Evolutionary conservation across 148 eudicot species (phyloP).

Genomic region (Silene uniflora): DNA sequence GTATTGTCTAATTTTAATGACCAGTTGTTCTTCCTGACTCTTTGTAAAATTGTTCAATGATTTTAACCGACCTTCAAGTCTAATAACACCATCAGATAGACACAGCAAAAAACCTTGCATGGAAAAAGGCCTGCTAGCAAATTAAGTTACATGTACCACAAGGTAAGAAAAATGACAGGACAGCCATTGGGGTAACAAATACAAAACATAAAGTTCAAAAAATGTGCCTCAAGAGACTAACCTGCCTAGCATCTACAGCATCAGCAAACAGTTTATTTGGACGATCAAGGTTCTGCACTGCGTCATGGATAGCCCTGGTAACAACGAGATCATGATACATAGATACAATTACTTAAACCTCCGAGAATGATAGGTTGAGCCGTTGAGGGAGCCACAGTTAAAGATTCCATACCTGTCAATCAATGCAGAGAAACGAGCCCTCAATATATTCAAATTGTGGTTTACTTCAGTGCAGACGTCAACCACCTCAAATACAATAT

Average conservation of each 20-base stretch:
- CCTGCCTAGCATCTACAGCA: constrained; percentile 97
- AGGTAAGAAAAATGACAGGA: not conserved
- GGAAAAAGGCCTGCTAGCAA: constrained; percentile 2
- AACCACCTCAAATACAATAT: constrained; percentile 90
- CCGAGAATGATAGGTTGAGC: not conserved
- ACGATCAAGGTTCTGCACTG: constrained; percentile 66
- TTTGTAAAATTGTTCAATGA: not conserved
- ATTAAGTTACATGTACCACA: not conserved
- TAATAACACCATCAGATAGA: not conserved
- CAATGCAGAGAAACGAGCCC: constrained; percentile 93
- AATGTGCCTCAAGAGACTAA: constrained; percentile 27
- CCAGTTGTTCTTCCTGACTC: constrained; percentile 1
- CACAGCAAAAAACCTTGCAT: not conserved
- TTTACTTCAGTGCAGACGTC: constrained; percentile 74
- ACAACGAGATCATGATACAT: constrained; percentile 19
- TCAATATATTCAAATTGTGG: constrained; percentile 61
- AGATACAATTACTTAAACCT: constrained; percentile 6
- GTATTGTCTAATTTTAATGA: not conserved
- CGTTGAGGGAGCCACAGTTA: not conserved
- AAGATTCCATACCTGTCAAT: constrained; percentile 47
- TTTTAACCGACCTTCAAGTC: not conserved
- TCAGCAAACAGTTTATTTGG: constrained; percentile 77
- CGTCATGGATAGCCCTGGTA: constrained; percentile 68
- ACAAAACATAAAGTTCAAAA: not conserved
- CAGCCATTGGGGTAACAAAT: not conserved